Conservation (phyloP, 1,139 yeast species). For the Blastobotrys buckinghamii region DNA sequence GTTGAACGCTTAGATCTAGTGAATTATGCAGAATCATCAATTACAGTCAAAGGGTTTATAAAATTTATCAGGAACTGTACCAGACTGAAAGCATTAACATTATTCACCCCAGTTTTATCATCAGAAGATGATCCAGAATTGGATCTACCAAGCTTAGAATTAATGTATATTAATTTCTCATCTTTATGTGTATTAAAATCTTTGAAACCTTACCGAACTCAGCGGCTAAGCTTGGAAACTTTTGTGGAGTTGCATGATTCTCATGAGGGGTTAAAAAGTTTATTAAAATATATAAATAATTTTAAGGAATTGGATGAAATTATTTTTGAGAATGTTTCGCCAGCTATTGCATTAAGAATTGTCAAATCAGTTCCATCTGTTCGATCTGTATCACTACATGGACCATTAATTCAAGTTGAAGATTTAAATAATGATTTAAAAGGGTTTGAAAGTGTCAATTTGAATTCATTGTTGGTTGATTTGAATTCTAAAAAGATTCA, state of each 20-base stretch:
- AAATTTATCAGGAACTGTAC: conserved; percentile 5
- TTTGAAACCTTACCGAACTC: neutral
- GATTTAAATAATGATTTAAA: neutral
- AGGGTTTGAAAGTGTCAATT: neutral
- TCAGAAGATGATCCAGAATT: neutral
- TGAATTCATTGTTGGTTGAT: neutral
- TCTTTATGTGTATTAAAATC: neutral
- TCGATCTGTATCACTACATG: neutral
- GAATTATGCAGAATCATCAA: conserved; percentile 8
- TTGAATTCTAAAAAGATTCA: neutral
- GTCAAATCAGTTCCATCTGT: neutral
- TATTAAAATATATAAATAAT: neutral
- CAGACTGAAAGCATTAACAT: conserved; percentile 5
- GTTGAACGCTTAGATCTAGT: conserved; percentile 10
- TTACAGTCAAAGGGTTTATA: conserved; percentile 5
- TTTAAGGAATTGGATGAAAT: neutral
- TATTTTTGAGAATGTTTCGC: conserved; percentile 1
- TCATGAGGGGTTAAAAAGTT: neutral
- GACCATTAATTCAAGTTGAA: neutral
- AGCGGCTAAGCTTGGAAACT: conserved; percentile 3
- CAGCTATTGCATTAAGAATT: neutral
- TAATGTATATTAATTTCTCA: neutral
- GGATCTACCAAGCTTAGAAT: neutral
- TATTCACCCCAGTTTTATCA: conserved; percentile 5
- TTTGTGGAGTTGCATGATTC: neutral